phyloP scores from a whole-genome alignment of 306 rosid species.

The Spatholobus suberectus region DNA sequence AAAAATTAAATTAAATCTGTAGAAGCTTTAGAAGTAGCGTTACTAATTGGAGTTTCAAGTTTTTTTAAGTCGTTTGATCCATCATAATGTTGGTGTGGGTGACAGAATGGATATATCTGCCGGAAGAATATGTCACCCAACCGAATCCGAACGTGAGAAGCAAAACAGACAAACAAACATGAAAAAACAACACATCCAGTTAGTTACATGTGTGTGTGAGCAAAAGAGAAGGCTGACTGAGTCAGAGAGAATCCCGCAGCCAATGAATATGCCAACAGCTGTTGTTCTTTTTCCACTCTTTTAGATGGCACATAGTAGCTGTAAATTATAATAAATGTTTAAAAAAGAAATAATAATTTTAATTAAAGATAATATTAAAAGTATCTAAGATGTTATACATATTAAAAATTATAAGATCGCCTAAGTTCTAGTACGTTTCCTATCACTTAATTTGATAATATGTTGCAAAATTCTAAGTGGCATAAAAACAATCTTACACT shows the following conservation, averaged over 20 bases:
- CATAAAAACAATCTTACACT: too few species aligned
- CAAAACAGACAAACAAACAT: not conserved
- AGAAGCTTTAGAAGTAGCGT: not conserved
- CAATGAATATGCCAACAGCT: constrained; percentile 30
- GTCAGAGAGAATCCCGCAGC: constrained; percentile 16
- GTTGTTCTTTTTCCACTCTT: not conserved
- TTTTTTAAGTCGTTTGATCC: too few species aligned
- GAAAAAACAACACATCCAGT: not conserved
- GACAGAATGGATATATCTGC: constrained; percentile 12
- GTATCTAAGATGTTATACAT: not conserved
- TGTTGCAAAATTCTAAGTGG: not conserved
- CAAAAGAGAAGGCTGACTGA: constrained; percentile 10
- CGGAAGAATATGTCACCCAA: not conserved
- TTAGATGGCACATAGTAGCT: not conserved
- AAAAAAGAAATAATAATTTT: not conserved
- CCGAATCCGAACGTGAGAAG: not conserved
- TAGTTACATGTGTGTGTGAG: not conserved
- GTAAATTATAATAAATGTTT: not conserved
- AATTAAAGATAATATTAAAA: not conserved
- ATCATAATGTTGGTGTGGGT: not conserved
- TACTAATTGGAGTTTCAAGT: not conserved
- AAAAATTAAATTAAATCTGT: not conserved
- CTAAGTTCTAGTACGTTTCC: not conserved
- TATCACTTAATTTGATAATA: not conserved
- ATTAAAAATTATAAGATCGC: too few species aligned